Percentiles rank a stretch among this genome's conserved stretches.
Conservation (phyloP, 2,329 filamentous ascomycete species). For the Coccinonectria pachysandricola region DNA sequence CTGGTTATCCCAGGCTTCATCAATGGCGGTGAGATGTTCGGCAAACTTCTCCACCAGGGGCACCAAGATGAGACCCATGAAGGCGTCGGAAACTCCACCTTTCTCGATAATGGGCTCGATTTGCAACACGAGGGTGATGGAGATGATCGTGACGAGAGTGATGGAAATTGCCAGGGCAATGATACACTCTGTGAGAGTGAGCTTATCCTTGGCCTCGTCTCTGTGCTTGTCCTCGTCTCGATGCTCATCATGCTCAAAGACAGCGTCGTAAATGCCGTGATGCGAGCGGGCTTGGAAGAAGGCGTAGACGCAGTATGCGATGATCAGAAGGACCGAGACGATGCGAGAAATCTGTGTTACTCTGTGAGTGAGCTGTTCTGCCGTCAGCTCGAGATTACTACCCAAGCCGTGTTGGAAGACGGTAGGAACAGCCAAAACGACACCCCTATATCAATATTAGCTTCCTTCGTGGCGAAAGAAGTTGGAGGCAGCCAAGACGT, state of each 20-base stretch:
- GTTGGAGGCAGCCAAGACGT: conserved; percentile 30
- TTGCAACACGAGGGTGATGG: conserved; percentile 62
- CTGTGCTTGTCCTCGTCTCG: conserved; percentile 53
- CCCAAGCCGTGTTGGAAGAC: conserved; percentile 43
- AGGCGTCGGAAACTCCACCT: conserved; percentile 38
- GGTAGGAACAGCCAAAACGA: conserved; percentile 34
- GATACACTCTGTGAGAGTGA: conserved; percentile 65
- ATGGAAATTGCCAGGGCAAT: conserved; percentile 55
- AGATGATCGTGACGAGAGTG: conserved; percentile 60
- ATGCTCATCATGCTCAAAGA: conserved; percentile 61
- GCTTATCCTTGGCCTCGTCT: conserved; percentile 52
- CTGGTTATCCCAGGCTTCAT: conserved; percentile 74
- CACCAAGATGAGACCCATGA: conserved; percentile 64
- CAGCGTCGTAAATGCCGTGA: conserved; percentile 64
- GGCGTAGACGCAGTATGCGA: conserved; percentile 57
- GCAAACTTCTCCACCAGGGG: conserved; percentile 79
- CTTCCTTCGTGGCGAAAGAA: conserved; percentile 16
- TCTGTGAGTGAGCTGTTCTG: conserved; percentile 35
- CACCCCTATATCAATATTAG: conserved; percentile 22
- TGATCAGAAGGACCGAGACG: conserved; percentile 58
- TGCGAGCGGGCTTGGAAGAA: conserved; percentile 70
- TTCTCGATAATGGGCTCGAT: conserved; percentile 49
- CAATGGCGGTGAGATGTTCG: conserved; percentile 73
- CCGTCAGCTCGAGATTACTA: conserved; percentile 11
- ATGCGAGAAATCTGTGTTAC: conserved; percentile 59